Evolutionary conservation across 1,284 basidiomycete genomes (phyloP), one percentile per base, ranked within the genome.

Genomic region (Lentinula novae-zelandiae): DNA sequence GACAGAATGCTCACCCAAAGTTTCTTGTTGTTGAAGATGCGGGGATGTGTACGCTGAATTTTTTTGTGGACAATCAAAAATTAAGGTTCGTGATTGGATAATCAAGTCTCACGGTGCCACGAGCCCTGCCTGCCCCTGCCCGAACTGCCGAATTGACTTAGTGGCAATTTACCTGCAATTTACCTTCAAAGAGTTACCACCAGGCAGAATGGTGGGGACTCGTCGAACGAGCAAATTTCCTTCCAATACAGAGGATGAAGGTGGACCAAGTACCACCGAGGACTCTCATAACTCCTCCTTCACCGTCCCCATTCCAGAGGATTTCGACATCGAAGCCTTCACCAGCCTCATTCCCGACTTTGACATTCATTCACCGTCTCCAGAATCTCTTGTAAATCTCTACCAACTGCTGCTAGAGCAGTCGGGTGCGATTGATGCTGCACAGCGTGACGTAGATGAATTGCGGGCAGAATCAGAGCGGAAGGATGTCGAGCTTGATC

Each of bases 401-500:
- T 92, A 90, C 70, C 77, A 83, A 54, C 71, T 84, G 15, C 68
- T 92, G n/a, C 70, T 86, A 9, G 75, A 78, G 1, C 85, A 90
- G 63, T 76, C 78, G 5, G 70, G 76, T 1, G 82, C 84, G 56
- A 69, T 82, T 15, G 86, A 90, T 60, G 75, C 71, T 58, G 73
- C 78, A 1, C 78, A 82, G 57, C 75, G 82, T 57, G 84, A 88
- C 62, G 72, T 88, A 33, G 89, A 92, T 69, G 86, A 86, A 63
- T 74, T 80, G 60, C 82, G 78, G 53, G 86, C 88, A 3, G 83
- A 86, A 60, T 70, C 79, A 10, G 83, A 87, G 67, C 81, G 80
- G 72, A 87, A 86, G 70, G 89, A 92, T 50, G 77, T 92, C 2
- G 90, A 92, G 68, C 75, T 92, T 52, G 91, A 93, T 71, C 88